Conservation (phyloP, 192 early-diverging fungal species). For the Spinellus fusiger region DNA sequence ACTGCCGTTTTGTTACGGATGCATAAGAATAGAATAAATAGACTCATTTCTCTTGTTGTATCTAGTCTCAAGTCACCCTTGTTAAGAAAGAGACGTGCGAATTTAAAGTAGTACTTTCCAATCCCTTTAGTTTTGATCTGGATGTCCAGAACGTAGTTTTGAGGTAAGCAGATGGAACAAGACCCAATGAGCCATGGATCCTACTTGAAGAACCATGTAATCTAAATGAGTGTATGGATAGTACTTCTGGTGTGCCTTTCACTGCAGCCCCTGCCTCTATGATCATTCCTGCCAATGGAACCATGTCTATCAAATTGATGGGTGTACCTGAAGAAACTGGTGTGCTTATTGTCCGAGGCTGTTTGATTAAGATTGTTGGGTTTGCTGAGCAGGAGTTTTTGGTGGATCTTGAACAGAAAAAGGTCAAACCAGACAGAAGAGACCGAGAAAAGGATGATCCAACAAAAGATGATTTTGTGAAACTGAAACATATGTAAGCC, state of each 20-base stretch:
- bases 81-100: conserved; percentile 62
- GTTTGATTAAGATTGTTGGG: conserved; percentile 47
- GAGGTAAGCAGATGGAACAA: conserved; percentile 30
- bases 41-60: not conserved
- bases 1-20: not conserved
- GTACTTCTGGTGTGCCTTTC: conserved; percentile 59
- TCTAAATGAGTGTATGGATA: too few species aligned
- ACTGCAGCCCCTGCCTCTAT: conserved; percentile 50
- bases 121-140: conserved; percentile 77
- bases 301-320: conserved; percentile 51
- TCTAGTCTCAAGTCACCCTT: conserved; percentile 36
- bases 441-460: not conserved
- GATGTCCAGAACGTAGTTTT: conserved; percentile 63
- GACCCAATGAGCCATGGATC: not conserved
- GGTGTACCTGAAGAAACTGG: conserved; percentile 60
- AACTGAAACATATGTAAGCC: conserved; percentile 5
- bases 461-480: conserved; percentile 4
- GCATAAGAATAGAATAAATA: not conserved
- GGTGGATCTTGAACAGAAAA: conserved; percentile 18
- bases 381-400: conserved; percentile 53
- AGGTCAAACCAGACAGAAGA: not conserved
- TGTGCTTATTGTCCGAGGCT: conserved; percentile 57
- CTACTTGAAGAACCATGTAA: not conserved
- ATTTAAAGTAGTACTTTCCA: conserved; percentile 66
- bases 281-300: conserved; percentile 56